phyloP scores from a whole-genome alignment of 257 asterid species.

The Gentiana macrophylla region DNA sequence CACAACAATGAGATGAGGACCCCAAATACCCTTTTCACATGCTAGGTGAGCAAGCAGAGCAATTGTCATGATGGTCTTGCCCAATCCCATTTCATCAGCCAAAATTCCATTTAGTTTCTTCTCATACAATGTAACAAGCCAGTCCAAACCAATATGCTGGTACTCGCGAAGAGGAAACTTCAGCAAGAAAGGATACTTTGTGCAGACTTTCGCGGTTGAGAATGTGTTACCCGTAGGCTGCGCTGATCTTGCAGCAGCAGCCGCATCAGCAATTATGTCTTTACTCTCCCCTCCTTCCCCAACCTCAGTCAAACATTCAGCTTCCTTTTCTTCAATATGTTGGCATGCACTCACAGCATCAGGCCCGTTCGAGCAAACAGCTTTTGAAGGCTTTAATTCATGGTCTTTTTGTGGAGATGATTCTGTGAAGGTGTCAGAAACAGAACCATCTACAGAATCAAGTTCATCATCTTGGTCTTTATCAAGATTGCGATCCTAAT shows the following conservation, averaged over 20 bases:
- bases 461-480: constrained; percentile 35
- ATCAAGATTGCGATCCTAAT: constrained; percentile 44
- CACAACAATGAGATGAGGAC: constrained; percentile 97
- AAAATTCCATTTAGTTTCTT: constrained; percentile 96
- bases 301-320: constrained; percentile 36
- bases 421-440: constrained; percentile 43
- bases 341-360: constrained; percentile 1
- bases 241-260: constrained; percentile 97
- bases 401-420: constrained; percentile 34
- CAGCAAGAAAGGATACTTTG: constrained; percentile 93
- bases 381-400: constrained; percentile 25
- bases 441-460: constrained; percentile 38
- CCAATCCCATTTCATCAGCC: constrained; percentile 99
- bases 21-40: constrained; percentile 96
- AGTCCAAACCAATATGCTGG: constrained; percentile 98
- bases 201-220: constrained; percentile 86
- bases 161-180: constrained; percentile 97
- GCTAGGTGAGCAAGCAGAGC: constrained; percentile 98
- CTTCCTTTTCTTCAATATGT: constrained; percentile 29
- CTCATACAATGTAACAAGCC: constrained; percentile 99
- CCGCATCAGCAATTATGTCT: constrained; percentile 85
- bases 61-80: constrained; percentile 98
- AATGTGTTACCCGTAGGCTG: constrained; percentile 99
- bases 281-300: constrained; percentile 61
- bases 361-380: constrained; percentile 27